Evolutionary conservation across 1,284 basidiomycete species (phyloP), one percentile per base, ranked within the genome.

Genomic region (Cystobasidiaceae sp.): DNA sequence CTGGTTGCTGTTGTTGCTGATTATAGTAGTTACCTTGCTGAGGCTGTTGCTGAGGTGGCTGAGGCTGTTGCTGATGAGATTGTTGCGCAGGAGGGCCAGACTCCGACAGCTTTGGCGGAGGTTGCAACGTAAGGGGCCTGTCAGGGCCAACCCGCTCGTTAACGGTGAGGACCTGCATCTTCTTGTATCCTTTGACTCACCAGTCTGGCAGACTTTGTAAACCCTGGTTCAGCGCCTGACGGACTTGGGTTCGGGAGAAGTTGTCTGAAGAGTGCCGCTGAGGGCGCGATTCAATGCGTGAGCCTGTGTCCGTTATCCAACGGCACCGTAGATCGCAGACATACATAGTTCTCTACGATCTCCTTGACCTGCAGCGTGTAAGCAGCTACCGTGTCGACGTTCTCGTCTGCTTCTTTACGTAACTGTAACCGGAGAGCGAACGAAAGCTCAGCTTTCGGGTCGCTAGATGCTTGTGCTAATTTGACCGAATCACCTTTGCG

Each of bases 291-390:
- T 17, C n/a, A 17, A 25, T 21, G 6, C 32, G 19, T 34, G 32
- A 3, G 23, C 9, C 5, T 15, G 9, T 21, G 15, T n/a, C n/a
- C n/a, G n/a, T 43, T 8, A n/a, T 8, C 15, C 7, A 39, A 37
- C 50, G n/a, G 13, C 32, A 21, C 13, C 5, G 2, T 28, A 15
- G 11, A 23, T 11, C 9, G 4, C 23, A 19, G 9, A 19, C 61
- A 34, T 30, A 64, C 61, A 41, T 64, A 64, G 44, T 33, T 54
- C 25, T 64, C 61, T 21, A 64, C 51, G 41, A 64, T 51, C 52
- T 64, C 61, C 32, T 56, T 64, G 27, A 64, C 48, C 30, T 64
- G 61, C 21, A 64, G 43, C 4, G 61, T 56, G 39, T 64, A 64
- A 1, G 61, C 61, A 13, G 61, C 61, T 25, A 64, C 52, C 5